phyloP scores from a whole-genome alignment of 2,329 filamentous ascomycete species.

The Fusarium fujikuroi region DNA sequence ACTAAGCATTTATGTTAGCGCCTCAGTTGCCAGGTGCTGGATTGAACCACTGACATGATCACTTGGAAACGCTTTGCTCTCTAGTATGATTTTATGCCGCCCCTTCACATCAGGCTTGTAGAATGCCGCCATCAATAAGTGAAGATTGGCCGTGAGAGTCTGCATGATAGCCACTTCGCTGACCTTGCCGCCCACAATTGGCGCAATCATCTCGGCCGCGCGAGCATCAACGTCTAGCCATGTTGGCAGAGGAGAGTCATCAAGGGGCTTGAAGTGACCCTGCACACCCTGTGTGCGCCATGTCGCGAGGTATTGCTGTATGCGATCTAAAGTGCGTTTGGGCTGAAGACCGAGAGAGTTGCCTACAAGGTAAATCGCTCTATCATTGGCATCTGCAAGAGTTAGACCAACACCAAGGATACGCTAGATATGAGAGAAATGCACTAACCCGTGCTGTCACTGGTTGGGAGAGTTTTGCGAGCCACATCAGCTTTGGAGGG shows the following conservation, averaged over 20 bases:
- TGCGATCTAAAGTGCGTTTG: slow-evolving; percentile 63
- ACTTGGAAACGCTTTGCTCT: slow-evolving; percentile 86
- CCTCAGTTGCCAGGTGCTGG: not conserved
- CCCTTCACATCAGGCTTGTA: slow-evolving; percentile 70
- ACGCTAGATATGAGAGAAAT: not conserved
- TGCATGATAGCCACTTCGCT: slow-evolving; percentile 85
- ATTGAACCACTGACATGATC: slow-evolving; percentile 68
- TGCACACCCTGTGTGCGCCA: slow-evolving; percentile 85
- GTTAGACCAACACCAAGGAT: not conserved
- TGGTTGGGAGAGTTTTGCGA: slow-evolving; percentile 42
- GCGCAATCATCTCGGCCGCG: slow-evolving; percentile 72
- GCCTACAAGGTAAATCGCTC: slow-evolving; percentile 79
- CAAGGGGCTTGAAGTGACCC: slow-evolving; percentile 78
- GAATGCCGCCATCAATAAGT: slow-evolving; percentile 83
- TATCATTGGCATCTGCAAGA: slow-evolving; percentile 18
- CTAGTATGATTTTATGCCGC: slow-evolving; percentile 78
- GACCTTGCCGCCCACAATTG: slow-evolving; percentile 74
- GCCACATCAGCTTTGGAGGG: slow-evolving; percentile 59
- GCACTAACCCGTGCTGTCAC: slow-evolving; percentile 13
- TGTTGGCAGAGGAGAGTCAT: slow-evolving; percentile 71
- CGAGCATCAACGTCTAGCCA: slow-evolving; percentile 81
- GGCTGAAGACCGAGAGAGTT: slow-evolving; percentile 88
- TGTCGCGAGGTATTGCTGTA: slow-evolving; percentile 77
- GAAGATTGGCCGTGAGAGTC: slow-evolving; percentile 80
- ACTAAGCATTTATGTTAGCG: slow-evolving; percentile 57